Evolutionary conservation across 805 yeast species (phyloP).

Genomic region (Saccharomycopsis fodiens): DNA sequence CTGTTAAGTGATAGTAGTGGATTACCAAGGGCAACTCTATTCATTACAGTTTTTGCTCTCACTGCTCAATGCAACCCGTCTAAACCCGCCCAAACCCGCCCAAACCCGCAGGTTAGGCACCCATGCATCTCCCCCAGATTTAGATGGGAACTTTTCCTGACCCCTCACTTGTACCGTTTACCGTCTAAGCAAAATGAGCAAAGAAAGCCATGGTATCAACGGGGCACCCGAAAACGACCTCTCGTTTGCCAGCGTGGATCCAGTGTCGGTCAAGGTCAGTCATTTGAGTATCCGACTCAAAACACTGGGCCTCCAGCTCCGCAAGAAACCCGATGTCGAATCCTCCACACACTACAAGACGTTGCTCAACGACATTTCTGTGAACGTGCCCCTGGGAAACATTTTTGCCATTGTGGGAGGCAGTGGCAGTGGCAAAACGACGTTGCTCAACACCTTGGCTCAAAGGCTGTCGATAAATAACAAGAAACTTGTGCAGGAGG

Average conservation of each 20-base stretch:
- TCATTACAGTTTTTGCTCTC: no score
- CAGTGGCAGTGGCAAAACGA: slow-evolving; percentile 82
- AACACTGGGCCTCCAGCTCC: not conserved
- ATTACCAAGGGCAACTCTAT: no score
- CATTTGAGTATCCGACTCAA: not conserved
- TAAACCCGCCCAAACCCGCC: no score
- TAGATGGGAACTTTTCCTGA: no score
- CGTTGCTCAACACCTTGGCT: slow-evolving; percentile 61
- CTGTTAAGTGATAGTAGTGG: no score
- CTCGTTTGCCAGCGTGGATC: not conserved
- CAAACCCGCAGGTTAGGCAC: no score
- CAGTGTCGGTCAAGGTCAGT: not conserved
- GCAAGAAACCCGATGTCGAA: not conserved
- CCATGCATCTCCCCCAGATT: no score
- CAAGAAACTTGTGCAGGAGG: slow-evolving; percentile 4
- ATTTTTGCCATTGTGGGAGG: slow-evolving; percentile 82
- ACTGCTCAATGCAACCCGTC: no score
- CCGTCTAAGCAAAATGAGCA: no score
- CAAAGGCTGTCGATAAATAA: slow-evolving; percentile 31
- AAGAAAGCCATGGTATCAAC: no score
- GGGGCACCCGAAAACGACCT: not conserved
- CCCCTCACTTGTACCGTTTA: no score
- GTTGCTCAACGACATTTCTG: slow-evolving; percentile 33
- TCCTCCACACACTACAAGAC: not conserved
- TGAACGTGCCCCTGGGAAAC: slow-evolving; percentile 52